Base-by-base conservation (phyloP, 169 alveolate genomes). In the Plasmodium vinckei region DNA sequence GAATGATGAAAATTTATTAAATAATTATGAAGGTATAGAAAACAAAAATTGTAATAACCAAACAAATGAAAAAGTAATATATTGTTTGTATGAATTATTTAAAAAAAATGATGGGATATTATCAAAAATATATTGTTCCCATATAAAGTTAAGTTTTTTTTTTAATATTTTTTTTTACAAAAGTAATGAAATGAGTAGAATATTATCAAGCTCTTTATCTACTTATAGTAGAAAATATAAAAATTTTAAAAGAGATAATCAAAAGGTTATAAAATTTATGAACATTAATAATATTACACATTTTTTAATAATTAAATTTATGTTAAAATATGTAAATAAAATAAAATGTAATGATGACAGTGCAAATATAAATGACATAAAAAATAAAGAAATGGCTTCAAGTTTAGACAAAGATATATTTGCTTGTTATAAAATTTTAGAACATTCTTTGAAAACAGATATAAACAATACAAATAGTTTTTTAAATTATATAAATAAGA, bases 91-190 rank as follows among this genome's bases (percentile, higher is more conserved):
- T 47, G 90, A 53, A 25, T 25, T 67, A 21, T 67, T 82, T 9
- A 70, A 82, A 49, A 42, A 33, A n/a, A 67, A 70, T 2, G 68
- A 67, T 47, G 53, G 84, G 5, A 72, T 65, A 7, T 3, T 82
- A 47, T 82, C 90, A 15, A 82, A 82, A 53, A 82, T 82, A 82
- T 82, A 82, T 46, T 44, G 90, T 49, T 56, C 84, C 9, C 90
- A 82, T 49, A 67, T 82, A 46, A 82, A 51, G 47, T 71, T 82
- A 61, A 82, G 90, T 21, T 82, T 82, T 49, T 82, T 82, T 49
- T 82, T 82, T 13, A 46, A 47, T 46, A 42, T 82, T 1, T 68
- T 82, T 47, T 82, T 82, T 70, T 82, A 82, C 19, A 82, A 59
- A 42, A 33, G 70, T 49, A 19, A 67, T 60, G 77, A 82, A 19